These are phyloP conservation scores for Spergularia bocconei DNA, from an alignment of 148 eudicot genomes.

Conservation along the genomic window DNA sequence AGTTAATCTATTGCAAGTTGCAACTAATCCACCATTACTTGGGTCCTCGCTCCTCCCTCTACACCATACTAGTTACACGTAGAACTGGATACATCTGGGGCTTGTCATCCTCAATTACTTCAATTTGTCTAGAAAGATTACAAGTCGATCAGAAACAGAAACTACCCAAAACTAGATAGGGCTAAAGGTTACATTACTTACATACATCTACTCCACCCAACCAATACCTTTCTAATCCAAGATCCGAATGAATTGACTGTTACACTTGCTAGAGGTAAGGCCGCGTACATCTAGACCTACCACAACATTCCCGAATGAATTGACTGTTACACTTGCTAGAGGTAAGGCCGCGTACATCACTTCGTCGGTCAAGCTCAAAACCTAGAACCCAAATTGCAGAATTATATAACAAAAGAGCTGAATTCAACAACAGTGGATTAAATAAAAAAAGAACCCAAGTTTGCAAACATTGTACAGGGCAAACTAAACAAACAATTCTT, in stretches of 20 bases:
- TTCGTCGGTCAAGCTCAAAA: too few relatives aligned
- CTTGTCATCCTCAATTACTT: background rate
- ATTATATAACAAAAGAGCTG: background rate
- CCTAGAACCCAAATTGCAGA: too few relatives aligned
- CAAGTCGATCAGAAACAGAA: background rate
- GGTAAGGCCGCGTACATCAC: too few relatives aligned
- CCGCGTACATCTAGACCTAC: too few relatives aligned
- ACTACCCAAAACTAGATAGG: too few relatives aligned
- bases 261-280: background rate
- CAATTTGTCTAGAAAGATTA: background rate
- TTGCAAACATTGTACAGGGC: background rate
- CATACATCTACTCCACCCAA: too few relatives aligned
- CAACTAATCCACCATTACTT: background rate
- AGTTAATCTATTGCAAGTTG: background rate
- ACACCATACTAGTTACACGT: background rate
- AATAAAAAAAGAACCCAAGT: background rate
- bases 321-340: background rate
- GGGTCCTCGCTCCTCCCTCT: background rate
- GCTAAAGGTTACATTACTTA: too few relatives aligned
- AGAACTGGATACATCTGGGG: background rate
- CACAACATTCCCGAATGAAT: too few relatives aligned
- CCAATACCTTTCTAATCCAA: background rate
- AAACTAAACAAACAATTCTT: too few relatives aligned
- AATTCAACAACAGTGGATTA: background rate
- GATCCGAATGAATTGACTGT: background rate